Conservation (phyloP, 371 early-diverging fungal species). For the Mucor mucedo region DNA sequence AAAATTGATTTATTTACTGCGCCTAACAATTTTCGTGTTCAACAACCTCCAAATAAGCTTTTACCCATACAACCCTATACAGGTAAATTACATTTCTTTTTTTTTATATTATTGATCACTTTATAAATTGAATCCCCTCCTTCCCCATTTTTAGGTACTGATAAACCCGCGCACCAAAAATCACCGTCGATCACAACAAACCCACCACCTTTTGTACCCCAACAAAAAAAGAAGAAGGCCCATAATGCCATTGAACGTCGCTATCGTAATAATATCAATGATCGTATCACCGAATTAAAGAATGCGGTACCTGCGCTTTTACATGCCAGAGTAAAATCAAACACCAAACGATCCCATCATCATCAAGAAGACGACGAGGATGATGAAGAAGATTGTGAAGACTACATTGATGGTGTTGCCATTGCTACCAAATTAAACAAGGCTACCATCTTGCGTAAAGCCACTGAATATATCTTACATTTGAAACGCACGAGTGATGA, state of each 20-base stretch:
- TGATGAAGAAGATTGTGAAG: conserved; percentile 55
- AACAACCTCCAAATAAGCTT: background rate
- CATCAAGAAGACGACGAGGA: conserved; percentile 24
- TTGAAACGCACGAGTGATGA: conserved; percentile 63
- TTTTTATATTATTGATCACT: background rate
- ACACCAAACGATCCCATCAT: conserved; percentile 13
- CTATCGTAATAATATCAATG: conserved; percentile 92
- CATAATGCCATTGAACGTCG: conserved; percentile 94
- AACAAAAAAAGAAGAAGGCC: conserved; percentile 82
- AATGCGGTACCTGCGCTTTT: conserved; percentile 85
- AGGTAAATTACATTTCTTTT: background rate
- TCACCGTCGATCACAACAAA: background rate
- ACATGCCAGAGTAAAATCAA: conserved; percentile 54
- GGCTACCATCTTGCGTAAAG: conserved; percentile 86
- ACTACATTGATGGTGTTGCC: conserved; percentile 64
- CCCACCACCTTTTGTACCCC: conserved; percentile 44
- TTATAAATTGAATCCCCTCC: too few species aligned
- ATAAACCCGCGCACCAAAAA: background rate
- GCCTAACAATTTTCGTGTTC: background rate
- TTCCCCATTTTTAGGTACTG: background rate
- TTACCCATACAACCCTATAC: background rate
- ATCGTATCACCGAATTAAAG: conserved; percentile 85
- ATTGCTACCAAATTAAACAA: conserved; percentile 87
- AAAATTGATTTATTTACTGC: conserved; percentile 13
- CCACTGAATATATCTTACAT: conserved; percentile 87